These are phyloP conservation scores for Lactifluus piperatus DNA, from an alignment of 768 basidiomycete genomes.

Conservation along the genomic window DNA sequence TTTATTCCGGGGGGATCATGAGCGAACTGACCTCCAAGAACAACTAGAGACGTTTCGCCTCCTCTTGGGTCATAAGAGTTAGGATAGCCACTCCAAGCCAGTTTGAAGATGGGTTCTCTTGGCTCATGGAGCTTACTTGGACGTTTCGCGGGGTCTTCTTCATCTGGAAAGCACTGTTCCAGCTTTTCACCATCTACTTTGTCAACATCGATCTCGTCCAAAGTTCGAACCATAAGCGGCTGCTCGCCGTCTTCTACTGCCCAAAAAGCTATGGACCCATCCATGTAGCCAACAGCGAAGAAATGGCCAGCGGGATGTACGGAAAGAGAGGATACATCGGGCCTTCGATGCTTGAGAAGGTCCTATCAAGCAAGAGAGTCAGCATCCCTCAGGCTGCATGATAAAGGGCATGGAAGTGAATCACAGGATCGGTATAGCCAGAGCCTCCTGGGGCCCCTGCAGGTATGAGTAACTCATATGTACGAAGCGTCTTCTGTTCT, in stretches of 20 bases:
- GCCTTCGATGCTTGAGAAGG: conserved; percentile 60
- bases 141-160: conserved; percentile 23
- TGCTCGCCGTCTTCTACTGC: conserved; percentile 68
- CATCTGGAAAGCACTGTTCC: conserved; percentile 30
- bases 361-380: conserved; percentile 32
- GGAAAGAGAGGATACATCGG: conserved; percentile 60
- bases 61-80: conserved; percentile 56
- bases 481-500: conserved; percentile 43
- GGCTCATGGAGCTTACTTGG: conserved; percentile 17
- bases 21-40: conserved; percentile 67
- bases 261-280: conserved; percentile 82
- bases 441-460: conserved; percentile 79
- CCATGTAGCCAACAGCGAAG: conserved; percentile 72
- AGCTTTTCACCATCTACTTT: conserved; percentile 41
- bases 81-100: conserved; percentile 75
- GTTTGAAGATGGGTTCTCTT: conserved; percentile 77
- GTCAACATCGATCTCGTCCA: conserved; percentile 48
- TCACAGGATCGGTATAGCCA: conserved; percentile 49
- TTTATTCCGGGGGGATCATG: conserved; percentile 54
- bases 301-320: conserved; percentile 70
- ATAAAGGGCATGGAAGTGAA: conserved; percentile 14
- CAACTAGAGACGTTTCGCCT: conserved; percentile 61
- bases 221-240: conserved; percentile 65
- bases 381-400: not conserved
- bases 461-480: conserved; percentile 61